These are phyloP conservation scores for Psilocybe sp. DNA, from an alignment of 768 basidiomycete genomes.

Conservation along the genomic window DNA sequence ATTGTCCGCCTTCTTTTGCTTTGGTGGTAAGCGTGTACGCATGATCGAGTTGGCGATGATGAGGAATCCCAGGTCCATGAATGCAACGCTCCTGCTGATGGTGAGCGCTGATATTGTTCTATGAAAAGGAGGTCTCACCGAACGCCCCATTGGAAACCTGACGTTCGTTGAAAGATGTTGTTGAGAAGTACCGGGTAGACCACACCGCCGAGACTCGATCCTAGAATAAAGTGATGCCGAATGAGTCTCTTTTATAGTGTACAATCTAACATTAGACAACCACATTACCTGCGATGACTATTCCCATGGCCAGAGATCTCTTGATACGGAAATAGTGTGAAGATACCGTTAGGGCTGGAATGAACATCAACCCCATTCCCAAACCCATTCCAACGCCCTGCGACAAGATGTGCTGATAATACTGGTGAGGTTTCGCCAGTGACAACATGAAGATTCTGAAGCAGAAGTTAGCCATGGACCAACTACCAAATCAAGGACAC, in stretches of 20 bases:
- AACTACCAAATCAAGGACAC: constrained; percentile 9
- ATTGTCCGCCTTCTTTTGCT: constrained; percentile 17
- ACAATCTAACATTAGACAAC: neutral
- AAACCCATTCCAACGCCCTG: constrained; percentile 58
- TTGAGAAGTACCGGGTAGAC: constrained; percentile 53
- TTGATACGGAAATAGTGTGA: constrained; percentile 51
- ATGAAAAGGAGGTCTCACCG: constrained; percentile 27
- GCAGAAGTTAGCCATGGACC: neutral
- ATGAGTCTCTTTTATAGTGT: neutral
- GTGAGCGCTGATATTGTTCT: constrained; percentile 3
- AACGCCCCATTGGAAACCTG: constrained; percentile 41
- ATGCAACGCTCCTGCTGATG: constrained; percentile 36
- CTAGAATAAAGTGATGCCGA: constrained; percentile 17
- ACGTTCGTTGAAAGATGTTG: constrained; percentile 34
- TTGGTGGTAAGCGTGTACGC: constrained; percentile 37
- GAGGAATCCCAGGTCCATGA: constrained; percentile 43
- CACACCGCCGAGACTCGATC: constrained; percentile 47
- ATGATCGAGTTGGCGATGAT: constrained; percentile 40
- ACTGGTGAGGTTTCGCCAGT: constrained; percentile 41
- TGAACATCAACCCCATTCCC: constrained; percentile 52
- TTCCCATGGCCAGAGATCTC: constrained; percentile 53
- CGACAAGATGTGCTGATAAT: constrained; percentile 51
- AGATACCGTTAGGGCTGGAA: constrained; percentile 49
- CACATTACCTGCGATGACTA: constrained; percentile 45
- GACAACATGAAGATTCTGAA: constrained; percentile 49